Base-by-base conservation (phyloP, 2,329 filamentous ascomycete species). In the Emergomyces pasteurianus region DNA sequence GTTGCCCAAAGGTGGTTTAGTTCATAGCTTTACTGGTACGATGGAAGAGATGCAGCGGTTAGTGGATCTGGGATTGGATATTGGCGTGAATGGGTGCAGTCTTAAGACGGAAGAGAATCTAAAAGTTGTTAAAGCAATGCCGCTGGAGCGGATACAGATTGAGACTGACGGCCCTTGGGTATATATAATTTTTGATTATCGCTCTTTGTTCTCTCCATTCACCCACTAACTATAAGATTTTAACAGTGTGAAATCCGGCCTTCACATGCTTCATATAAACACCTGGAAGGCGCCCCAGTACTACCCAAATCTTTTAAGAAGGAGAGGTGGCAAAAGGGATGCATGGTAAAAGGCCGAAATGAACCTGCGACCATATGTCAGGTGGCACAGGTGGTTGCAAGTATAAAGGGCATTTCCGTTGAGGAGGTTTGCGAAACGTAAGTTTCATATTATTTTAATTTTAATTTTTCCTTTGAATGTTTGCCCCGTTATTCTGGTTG, bases 41-140 rank as follows among this genome's bases (percentile, higher is more conserved):
- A 74, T 85, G 16, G 89, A 88, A 60, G 94, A 96, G 75, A 92
- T 96, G 87, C 77, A 81, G 60, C 84, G 89, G 65, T 77, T 97
- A 60, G 85, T 95, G 67, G 85, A 84, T 1, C 73, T 95, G 53
- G 92, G 92, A 0, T 83, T 96, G 59, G 87, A 96, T 74, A 86
- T 99, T 63, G 92, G 94, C n/a, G 84, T 96, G 63, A 99, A 99
- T 71, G 94, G 94, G 4, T 99, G 94, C 74, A 95, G 89, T 69
- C 83, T 99, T 79, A 99, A 97, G 80, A 97, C 90, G 6, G 86
- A 82, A 12, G 90, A 96, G 71, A 99, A 97, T 68, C 83, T 95
- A 47, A 86, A 83, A 16, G 92, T 96, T 2, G 90, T 96, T 12
- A 85, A 82, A 64, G 83, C 87, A 63, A 85, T 97, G 46, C 88